Evolutionary conservation across 108 stramenopile species (phyloP), one percentile per base, ranked within the genome.

Genomic region (Skeletonema grethae): DNA sequence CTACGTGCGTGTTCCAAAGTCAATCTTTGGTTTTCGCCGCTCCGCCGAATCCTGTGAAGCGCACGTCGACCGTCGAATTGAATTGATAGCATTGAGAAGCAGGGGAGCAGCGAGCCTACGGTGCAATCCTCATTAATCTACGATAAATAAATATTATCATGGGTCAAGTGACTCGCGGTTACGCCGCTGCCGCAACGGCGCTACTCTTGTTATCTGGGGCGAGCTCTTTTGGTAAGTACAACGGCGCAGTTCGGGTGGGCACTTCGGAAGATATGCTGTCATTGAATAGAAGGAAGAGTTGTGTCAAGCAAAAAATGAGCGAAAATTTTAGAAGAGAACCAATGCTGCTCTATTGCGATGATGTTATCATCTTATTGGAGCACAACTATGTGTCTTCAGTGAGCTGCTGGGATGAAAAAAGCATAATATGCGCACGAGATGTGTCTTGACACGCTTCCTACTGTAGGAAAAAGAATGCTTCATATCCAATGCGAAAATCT

Each of bases 161-260:
- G 79, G 59, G 69, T 16, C 62, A 41, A 8, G 66, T 61, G n/a
- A 45, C 34, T 50, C 48, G 65, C 48, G 43, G 58, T 48, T 76
- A 69, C 43, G 79, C 79, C 62, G 67, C 75, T 53, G 69, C 79
- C 29, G 74, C 79, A 18, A 63, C 74, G 34, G 79, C 79, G 34
- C 55, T 80, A 20, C 67, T 80, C 36, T 74, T 61, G 13, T 41
- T 68, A 20, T 70, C 74, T 57, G 71, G 71, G 60, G 77, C 65
- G 11, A 72, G 69, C 28, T 66, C 77, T 32, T 79, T 79, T 57
- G 77, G 77, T 79, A 46, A 72, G 77, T 30, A 12, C 6, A 18
- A 18, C 58, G 11, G 18, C 12, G 4, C 15, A 12, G 34, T 24
- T 58, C 29, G 68, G 35, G 31, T 69, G 35, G 48, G 66, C 18